Conservation (phyloP, 2,329 filamentous ascomycete species). For the Coleophoma cylindrospora region DNA sequence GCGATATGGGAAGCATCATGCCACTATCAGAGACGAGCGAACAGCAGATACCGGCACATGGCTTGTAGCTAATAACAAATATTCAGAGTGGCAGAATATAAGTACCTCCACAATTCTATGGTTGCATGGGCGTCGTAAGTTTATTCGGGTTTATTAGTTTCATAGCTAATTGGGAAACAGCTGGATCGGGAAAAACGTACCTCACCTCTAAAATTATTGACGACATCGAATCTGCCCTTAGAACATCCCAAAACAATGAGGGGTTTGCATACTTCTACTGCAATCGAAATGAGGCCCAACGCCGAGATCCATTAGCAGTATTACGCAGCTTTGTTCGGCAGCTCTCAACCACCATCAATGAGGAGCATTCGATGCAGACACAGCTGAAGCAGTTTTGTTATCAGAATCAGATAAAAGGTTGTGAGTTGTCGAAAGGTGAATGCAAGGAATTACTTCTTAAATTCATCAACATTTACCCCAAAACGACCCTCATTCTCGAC, state of each 20-base stretch:
- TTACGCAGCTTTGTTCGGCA: constrained; percentile 27
- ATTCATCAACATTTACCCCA: constrained; percentile 22
- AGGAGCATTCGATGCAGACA: constrained; percentile 9
- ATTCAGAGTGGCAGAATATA: constrained; percentile 8
- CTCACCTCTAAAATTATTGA: constrained; percentile 23
- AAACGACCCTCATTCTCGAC: constrained; percentile 29
- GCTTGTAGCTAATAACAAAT: constrained; percentile 6
- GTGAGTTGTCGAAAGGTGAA: constrained; percentile 7
- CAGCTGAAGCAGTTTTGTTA: constrained; percentile 3
- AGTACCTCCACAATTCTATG: constrained; percentile 9
- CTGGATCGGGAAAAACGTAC: constrained; percentile 25
- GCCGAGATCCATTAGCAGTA: constrained; percentile 23
- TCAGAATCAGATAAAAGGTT: constrained; percentile 4
- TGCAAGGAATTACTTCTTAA: constrained; percentile 17
- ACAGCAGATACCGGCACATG: constrained; percentile 10
- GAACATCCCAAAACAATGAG: constrained; percentile 12
- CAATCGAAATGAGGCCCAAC: constrained; percentile 22
- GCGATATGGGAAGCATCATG: constrained; percentile 9
- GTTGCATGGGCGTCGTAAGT: constrained; percentile 5
- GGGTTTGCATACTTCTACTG: constrained; percentile 31
- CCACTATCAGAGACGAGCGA: constrained; percentile 4
- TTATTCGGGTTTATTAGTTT: constrained; percentile 1
- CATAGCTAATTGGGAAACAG: constrained; percentile 6
- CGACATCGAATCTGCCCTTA: background rate
- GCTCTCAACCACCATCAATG: constrained; percentile 16